phyloP scores from a whole-genome alignment of 805 yeast species.

The Cyberlindnera japonica region DNA sequence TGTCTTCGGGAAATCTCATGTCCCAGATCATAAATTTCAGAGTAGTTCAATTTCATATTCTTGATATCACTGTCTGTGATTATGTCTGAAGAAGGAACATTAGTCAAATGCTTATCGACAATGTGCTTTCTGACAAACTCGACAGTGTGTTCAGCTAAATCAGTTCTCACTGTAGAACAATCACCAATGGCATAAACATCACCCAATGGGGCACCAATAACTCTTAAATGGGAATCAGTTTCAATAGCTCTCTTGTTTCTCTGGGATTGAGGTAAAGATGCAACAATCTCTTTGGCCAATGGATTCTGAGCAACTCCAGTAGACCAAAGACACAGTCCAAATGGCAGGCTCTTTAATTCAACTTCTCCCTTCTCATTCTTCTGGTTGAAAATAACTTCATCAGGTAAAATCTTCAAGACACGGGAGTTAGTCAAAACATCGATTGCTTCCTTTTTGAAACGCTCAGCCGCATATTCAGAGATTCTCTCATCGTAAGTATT shows the following conservation, averaged over 20 bases:
- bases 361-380: constrained; percentile 40
- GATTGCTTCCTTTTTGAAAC: constrained; percentile 59
- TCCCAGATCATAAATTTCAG: constrained; percentile 48
- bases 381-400: constrained; percentile 57
- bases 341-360: constrained; percentile 48
- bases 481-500: constrained; percentile 67
- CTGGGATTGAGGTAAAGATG: constrained; percentile 45
- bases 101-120: constrained; percentile 37
- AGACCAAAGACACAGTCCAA: constrained; percentile 71
- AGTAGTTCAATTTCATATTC: constrained; percentile 42
- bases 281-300: constrained; percentile 52
- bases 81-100: constrained; percentile 33
- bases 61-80: constrained; percentile 50
- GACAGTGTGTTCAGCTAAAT: constrained; percentile 52
- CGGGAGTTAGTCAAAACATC: constrained; percentile 63
- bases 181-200: constrained; percentile 73
- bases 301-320: constrained; percentile 72
- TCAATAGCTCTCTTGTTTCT: constrained; percentile 68
- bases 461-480: constrained; percentile 58
- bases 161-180: constrained; percentile 63
- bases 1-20: constrained; percentile 45
- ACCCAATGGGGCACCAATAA: constrained; percentile 62
- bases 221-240: constrained; percentile 69
- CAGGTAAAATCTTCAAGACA: constrained; percentile 53
- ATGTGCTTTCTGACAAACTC: constrained; percentile 46